phyloP scores from a whole-genome alignment of 1,139 yeast genomes.

The Protomyces pachydermus region DNA sequence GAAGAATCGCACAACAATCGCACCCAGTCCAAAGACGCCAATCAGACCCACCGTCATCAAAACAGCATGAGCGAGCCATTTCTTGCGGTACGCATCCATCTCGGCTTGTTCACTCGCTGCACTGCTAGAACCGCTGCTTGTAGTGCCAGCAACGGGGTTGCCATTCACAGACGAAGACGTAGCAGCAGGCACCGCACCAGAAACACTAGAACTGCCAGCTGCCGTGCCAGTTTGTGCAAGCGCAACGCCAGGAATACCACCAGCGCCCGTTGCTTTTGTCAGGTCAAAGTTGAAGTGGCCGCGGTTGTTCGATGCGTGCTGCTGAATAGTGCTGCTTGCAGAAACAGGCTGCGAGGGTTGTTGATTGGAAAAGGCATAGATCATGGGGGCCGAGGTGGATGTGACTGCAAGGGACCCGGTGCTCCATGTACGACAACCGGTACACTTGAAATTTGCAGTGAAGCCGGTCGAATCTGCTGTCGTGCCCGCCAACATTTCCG shows the following conservation, averaged over 20 bases:
- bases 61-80: slow-evolving; percentile 2
- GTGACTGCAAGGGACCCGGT: not conserved
- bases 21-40: not conserved
- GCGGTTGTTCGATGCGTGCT: not conserved
- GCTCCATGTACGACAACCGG: slow-evolving; percentile 2
- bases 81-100: not conserved
- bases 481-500: not conserved
- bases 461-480: not conserved
- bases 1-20: slow-evolving; percentile 4
- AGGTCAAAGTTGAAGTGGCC: not conserved
- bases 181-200: not conserved
- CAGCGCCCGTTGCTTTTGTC: not conserved
- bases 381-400: not conserved
- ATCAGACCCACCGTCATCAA: slow-evolving; percentile 2
- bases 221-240: not conserved
- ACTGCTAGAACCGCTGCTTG: not conserved
- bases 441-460: slow-evolving; percentile 5
- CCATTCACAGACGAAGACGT: not conserved
- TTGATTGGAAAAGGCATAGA: not conserved
- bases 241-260: not conserved
- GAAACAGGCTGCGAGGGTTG: not conserved
- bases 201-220: not conserved
- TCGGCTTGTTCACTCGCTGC: not conserved
- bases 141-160: not conserved
- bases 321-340: not conserved